Percentiles rank a stretch among this genome's conserved stretches.
Conservation (phyloP, 805 yeast genomes). For the Suhomyces xylopsoci region DNA sequence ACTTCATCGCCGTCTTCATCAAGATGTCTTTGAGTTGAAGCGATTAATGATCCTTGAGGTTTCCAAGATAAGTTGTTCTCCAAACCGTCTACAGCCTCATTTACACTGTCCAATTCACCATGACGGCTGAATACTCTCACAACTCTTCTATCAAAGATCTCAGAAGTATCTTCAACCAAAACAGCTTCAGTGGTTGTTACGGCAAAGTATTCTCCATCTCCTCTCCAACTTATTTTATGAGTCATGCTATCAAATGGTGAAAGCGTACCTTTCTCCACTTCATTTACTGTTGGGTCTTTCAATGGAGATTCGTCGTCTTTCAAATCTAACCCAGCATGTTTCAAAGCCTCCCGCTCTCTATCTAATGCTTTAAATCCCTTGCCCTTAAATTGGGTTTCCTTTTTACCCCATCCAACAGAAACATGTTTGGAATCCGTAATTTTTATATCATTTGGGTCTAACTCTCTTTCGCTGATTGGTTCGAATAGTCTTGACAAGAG, state of each 20-base stretch:
- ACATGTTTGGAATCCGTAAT: constrained; percentile 71
- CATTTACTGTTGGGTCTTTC: constrained; percentile 86
- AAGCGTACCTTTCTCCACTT: constrained; percentile 64
- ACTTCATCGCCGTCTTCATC: constrained; percentile 50
- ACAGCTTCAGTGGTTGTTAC: constrained; percentile 60
- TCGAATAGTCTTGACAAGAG: constrained; percentile 76
- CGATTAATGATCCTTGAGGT: constrained; percentile 85
- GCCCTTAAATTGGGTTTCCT: constrained; percentile 95
- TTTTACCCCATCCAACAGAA: constrained; percentile 97
- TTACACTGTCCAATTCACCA: constrained; percentile 74
- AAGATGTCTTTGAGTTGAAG: constrained; percentile 67
- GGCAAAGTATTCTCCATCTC: constrained; percentile 84
- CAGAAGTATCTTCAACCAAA: constrained; percentile 37
- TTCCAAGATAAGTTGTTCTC: constrained; percentile 80
- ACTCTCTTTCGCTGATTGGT: constrained; percentile 62
- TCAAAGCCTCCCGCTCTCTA: constrained; percentile 55
- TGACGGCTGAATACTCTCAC: constrained; percentile 79
- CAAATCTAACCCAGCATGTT: constrained; percentile 64
- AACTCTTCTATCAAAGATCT: constrained; percentile 58
- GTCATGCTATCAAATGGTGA: constrained; percentile 51
- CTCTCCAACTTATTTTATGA: constrained; percentile 81
- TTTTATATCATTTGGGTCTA: constrained; percentile 60
- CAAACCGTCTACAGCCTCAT: constrained; percentile 84
- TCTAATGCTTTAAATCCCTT: constrained; percentile 81
- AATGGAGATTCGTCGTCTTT: constrained; percentile 55